Evolutionary conservation across 768 basidiomycete genomes (phyloP).

Genomic region (Leccinum subtestaceum): DNA sequence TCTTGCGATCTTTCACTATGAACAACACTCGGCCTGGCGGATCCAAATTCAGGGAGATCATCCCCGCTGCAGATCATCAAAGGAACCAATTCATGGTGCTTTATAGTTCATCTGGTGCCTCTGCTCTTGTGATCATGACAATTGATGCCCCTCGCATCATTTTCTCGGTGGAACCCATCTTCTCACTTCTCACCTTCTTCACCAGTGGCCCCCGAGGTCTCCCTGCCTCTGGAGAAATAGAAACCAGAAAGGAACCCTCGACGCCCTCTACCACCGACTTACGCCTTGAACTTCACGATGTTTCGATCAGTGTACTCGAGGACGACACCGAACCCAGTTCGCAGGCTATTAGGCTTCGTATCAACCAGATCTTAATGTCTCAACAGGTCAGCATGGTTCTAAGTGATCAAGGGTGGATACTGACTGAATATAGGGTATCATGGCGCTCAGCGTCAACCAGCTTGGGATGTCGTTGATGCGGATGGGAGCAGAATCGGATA

Average conservation of each 20-base stretch:
- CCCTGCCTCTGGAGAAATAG: slow-evolving; percentile 9
- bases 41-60: slow-evolving; percentile 90
- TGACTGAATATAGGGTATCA: slow-evolving; percentile 56
- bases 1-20: slow-evolving; percentile 90
- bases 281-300: slow-evolving; percentile 85
- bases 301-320: slow-evolving; percentile 85
- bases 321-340: slow-evolving; percentile 75
- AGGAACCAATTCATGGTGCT: slow-evolving; percentile 93
- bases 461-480: slow-evolving; percentile 92
- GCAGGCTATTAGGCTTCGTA: slow-evolving; percentile 82
- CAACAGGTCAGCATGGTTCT: slow-evolving; percentile 69
- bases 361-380: slow-evolving; percentile 82
- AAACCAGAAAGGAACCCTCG: slow-evolving; percentile 13
- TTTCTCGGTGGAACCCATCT: slow-evolving; percentile 88
- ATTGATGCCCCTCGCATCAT: slow-evolving; percentile 92
- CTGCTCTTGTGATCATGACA: slow-evolving; percentile 77
- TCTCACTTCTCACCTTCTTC: slow-evolving; percentile 86
- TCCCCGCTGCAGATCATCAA: slow-evolving; percentile 85
- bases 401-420: not conserved
- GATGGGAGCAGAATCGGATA: slow-evolving; percentile 83
- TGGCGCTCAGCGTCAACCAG: slow-evolving; percentile 74
- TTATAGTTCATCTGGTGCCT: slow-evolving; percentile 69
- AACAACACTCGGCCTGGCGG: slow-evolving; percentile 79
- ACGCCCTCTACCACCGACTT: slow-evolving; percentile 44
- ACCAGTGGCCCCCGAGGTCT: slow-evolving; percentile 47